Evolutionary conservation across 805 yeast species (phyloP).

Genomic region (Candida boidinii): DNA sequence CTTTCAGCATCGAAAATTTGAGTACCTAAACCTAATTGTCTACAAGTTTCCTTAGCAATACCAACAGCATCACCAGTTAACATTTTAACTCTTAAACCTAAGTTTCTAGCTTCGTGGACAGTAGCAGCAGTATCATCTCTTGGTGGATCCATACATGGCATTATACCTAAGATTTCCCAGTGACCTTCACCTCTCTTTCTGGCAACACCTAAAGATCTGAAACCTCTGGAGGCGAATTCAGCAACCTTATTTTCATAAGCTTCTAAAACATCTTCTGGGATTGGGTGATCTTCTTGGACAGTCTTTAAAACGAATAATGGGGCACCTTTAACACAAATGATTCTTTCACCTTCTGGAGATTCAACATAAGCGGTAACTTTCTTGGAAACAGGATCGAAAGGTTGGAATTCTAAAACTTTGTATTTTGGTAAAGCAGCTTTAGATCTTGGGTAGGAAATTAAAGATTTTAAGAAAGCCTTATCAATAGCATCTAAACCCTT

Average conservation of each 20-base stretch:
- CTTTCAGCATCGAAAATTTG: constrained; percentile 96
- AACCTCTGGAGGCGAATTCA: constrained; percentile 96
- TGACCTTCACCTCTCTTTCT: constrained; percentile 98
- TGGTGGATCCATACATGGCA: constrained; percentile 99
- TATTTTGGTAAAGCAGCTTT: constrained; percentile 87
- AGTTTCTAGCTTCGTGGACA: constrained; percentile 80
- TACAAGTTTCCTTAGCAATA: constrained; percentile 96
- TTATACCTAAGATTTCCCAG: constrained; percentile 96
- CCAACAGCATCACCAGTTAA: constrained; percentile 99
- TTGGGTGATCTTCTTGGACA: constrained; percentile 95
- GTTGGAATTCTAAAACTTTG: constrained; percentile 93
- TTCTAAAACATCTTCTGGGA: constrained; percentile 88
- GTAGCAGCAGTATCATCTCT: constrained; percentile 97
- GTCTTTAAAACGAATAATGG: constrained; percentile 95
- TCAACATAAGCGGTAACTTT: constrained; percentile 92
- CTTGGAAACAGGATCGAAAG: constrained; percentile 96
- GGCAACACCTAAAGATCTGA: constrained; percentile 97
- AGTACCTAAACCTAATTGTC: constrained; percentile 95
- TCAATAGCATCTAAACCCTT: constrained; percentile 98
- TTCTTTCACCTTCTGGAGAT: constrained; percentile 93
- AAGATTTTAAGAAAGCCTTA: constrained; percentile 91
- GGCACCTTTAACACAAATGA: constrained; percentile 96
- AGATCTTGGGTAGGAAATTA: constrained; percentile 84
- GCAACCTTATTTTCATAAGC: constrained; percentile 96
- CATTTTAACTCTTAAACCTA: constrained; percentile 96